phyloP scores from a whole-genome alignment of 2,329 filamentous ascomycete genomes.

The Phyllosticta paracitricarpa region DNA sequence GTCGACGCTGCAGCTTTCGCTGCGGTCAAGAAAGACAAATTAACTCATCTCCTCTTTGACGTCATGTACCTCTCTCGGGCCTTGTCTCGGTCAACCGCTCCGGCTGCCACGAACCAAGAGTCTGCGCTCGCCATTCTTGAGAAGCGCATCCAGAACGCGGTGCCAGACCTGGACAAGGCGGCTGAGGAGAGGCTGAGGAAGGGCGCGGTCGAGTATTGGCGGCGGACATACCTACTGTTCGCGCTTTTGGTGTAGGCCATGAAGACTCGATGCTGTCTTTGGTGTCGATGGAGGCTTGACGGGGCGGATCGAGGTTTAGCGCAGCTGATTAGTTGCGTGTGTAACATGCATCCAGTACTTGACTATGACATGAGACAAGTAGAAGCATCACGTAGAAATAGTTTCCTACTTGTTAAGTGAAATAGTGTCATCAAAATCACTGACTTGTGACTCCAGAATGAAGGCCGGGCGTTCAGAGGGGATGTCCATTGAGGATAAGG shows the following conservation, averaged over 20 bases:
- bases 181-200: conserved; percentile 48
- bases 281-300: not conserved
- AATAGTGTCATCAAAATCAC: no score
- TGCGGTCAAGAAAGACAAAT: conserved; percentile 17
- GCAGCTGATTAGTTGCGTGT: not conserved
- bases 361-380: no score
- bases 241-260: conserved; percentile 49
- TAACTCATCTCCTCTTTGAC: conserved; percentile 35
- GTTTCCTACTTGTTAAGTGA: no score
- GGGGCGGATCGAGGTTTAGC: not conserved
- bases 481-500: no score
- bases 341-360: not conserved
- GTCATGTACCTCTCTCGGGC: conserved; percentile 32
- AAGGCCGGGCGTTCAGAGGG: no score
- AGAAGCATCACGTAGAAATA: no score
- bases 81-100: conserved; percentile 9
- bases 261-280: not conserved
- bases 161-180: conserved; percentile 38
- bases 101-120: not conserved
- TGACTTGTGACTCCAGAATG: no score
- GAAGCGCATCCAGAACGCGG: conserved; percentile 37
- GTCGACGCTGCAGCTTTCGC: not conserved
- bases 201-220: conserved; percentile 67
- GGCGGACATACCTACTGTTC: conserved; percentile 71
- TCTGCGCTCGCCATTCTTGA: conserved; percentile 8